Evolutionary conservation across 768 basidiomycete species (phyloP).

Genomic region (Hydnomerulius pinastri): DNA sequence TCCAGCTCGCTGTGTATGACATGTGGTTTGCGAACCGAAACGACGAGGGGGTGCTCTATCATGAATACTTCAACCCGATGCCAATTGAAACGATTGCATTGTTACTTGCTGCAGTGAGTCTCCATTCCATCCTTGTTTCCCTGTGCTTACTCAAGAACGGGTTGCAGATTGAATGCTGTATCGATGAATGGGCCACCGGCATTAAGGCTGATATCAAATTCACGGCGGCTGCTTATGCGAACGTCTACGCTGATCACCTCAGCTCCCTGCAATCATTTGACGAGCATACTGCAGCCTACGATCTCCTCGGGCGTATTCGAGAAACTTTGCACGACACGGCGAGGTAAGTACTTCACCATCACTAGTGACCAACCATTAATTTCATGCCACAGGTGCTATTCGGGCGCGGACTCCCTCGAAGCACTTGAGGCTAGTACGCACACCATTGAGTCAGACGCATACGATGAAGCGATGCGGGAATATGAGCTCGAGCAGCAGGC

Average conservation of each 20-base stretch:
- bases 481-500: background rate
- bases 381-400: slow-evolving; percentile 5
- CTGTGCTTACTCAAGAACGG: background rate
- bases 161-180: slow-evolving; percentile 14
- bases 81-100: background rate
- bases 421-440: background rate
- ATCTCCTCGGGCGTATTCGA: slow-evolving; percentile 2
- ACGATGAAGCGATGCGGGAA: slow-evolving; percentile 1
- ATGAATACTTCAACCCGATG: slow-evolving; percentile 26
- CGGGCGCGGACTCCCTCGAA: slow-evolving; percentile 2
- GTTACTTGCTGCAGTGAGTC: background rate
- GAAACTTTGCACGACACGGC: background rate
- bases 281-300: background rate
- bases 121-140: background rate
- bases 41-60: slow-evolving; percentile 27
- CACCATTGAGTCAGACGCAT: background rate
- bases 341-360: background rate
- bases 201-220: slow-evolving; percentile 9
- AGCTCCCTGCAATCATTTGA: background rate
- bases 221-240: slow-evolving; percentile 1
- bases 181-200: slow-evolving; percentile 12
- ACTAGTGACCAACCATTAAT: background rate
- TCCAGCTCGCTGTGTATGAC: slow-evolving; percentile 24
- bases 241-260: slow-evolving; percentile 6
- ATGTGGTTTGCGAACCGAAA: slow-evolving; percentile 29